Conservation (phyloP, 305 asterid genomes). For the Caryopteris hybrid region DNA sequence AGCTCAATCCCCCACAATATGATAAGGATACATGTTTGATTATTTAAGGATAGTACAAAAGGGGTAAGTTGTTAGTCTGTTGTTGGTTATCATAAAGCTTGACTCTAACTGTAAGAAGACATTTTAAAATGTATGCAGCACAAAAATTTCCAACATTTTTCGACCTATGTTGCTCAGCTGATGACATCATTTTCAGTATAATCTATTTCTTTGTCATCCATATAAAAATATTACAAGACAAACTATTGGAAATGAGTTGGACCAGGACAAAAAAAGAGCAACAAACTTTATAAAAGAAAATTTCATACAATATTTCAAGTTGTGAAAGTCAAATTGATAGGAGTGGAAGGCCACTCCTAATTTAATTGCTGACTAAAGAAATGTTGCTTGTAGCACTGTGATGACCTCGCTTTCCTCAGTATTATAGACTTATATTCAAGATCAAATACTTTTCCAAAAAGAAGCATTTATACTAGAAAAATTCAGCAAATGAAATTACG, state of each 20-base stretch:
- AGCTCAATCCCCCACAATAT: neutral
- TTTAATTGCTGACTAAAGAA: slow-evolving; percentile 12
- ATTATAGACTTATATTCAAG: neutral
- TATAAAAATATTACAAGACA: too few species aligned
- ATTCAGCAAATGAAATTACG: too few species aligned
- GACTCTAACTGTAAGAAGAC: neutral
- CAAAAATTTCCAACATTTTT: neutral
- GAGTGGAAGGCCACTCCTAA: slow-evolving; percentile 45
- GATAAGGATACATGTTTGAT: neutral
- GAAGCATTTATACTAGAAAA: too few species aligned
- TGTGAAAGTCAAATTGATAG: slow-evolving; percentile 26
- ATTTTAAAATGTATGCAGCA: neutral
- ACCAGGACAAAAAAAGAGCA: too few species aligned
- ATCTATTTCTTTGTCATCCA: neutral
- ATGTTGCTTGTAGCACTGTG: slow-evolving; percentile 2
- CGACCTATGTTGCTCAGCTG: too few species aligned
- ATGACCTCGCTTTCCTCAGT: neutral
- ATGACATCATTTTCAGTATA: neutral
- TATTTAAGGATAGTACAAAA: neutral
- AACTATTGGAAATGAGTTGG: too few species aligned
- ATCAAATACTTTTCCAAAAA: neutral
- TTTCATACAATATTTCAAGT: slow-evolving; percentile 4
- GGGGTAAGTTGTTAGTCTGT: neutral
- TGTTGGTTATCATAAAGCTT: neutral
- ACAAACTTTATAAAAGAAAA: neutral